Evolutionary conservation across 2,329 filamentous ascomycete genomes (phyloP), one percentile per base, ranked within the genome.

Genomic region (Tolypocladium pustulatum): DNA sequence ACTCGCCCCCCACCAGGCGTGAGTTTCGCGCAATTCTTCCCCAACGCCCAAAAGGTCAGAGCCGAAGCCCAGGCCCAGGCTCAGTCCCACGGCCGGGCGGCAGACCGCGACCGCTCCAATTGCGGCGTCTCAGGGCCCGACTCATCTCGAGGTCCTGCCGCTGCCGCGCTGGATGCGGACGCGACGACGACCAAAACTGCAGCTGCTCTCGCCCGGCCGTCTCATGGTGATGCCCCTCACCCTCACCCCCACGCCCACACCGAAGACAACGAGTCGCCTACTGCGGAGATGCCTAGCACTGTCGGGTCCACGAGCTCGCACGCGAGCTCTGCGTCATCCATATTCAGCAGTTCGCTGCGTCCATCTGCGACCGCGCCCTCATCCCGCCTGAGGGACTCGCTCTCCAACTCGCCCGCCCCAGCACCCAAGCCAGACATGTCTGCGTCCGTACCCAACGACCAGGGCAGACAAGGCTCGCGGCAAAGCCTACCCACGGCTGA

Each of bases 11-110:
- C 86, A 69, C 80, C 82, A 62, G 79, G 80, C 74, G 87, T 88
- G 78, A 86, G 87, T 77, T 92, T 91, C 81, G 89, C 88, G 76
- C 86, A 91, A 77, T 94, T 91, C 81, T 92, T 91, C 75, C 89
- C 88, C 66, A 85, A 87, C 71, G 89, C 88, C 70, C 88, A 89
- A 66, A 85, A 80, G 72, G 78, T 81, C 77, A 84, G 76, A 72
- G 73, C 73, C 61, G 76, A 75, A 64, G 74, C 55, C 55, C 55
- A 59, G 32, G 25, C 30, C 49, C 46, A 49, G 52, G 40, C 53
- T 34, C 54, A 57, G 46, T 36, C 73, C 57, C 72, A 74, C 67
- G 67, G 69, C 63, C 72, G 72, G 64, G 65, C 30, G 49, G 30
- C 64, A 62, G 71, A 71, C 57, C 67, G 67, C 61, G 70, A 72